Conservation (phyloP, 2,329 filamentous ascomycete genomes). For the Diaporthe vaccinii region DNA sequence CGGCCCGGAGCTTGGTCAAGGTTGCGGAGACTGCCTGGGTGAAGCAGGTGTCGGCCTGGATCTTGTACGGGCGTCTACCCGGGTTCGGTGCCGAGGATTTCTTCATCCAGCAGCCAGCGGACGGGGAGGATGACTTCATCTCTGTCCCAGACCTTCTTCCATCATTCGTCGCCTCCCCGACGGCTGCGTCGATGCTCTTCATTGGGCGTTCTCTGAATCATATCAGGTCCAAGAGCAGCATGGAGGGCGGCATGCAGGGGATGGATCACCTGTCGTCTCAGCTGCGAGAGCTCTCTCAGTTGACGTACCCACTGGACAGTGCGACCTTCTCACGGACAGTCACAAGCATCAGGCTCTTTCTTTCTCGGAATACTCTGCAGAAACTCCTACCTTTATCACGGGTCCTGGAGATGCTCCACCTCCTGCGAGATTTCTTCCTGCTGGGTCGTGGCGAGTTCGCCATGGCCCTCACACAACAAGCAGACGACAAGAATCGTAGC, state of each 20-base stretch:
- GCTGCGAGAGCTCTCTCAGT: slow-evolving; percentile 74
- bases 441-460: slow-evolving; percentile 93
- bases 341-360: slow-evolving; percentile 80
- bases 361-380: slow-evolving; percentile 88
- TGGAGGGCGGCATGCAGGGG: slow-evolving; percentile 61
- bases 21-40: slow-evolving; percentile 92
- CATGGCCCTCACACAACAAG: slow-evolving; percentile 85
- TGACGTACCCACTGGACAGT: slow-evolving; percentile 81
- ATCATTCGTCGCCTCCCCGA: slow-evolving; percentile 80
- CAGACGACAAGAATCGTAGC: slow-evolving; percentile 82
- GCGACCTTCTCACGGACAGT: slow-evolving; percentile 80
- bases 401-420: slow-evolving; percentile 81
- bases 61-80: slow-evolving; percentile 88
- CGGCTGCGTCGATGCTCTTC: slow-evolving; percentile 88
- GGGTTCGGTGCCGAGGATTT: slow-evolving; percentile 86
- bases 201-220: slow-evolving; percentile 92
- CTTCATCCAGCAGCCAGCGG: slow-evolving; percentile 74
- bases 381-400: slow-evolving; percentile 82
- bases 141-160: slow-evolving; percentile 76
- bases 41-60: slow-evolving; percentile 90
- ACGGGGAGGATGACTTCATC: slow-evolving; percentile 67
- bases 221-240: slow-evolving; percentile 71
- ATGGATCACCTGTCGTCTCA: slow-evolving; percentile 76
- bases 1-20: slow-evolving; percentile 78
- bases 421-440: slow-evolving; percentile 89